Evolutionary conservation across 192 early-diverging fungal genomes (phyloP).

Genomic region (Podila epigama): DNA sequence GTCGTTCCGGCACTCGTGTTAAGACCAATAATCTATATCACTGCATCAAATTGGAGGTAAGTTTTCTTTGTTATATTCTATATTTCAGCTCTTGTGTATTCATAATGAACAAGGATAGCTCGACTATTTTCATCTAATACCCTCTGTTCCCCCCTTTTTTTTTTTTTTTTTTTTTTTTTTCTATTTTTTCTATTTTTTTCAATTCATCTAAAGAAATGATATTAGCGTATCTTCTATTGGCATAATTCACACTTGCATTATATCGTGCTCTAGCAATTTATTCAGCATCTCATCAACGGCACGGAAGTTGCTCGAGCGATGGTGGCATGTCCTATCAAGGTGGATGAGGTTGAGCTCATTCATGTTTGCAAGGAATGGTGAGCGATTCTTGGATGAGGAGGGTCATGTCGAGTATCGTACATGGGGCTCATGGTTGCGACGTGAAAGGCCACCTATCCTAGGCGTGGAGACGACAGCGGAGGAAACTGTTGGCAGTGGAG

Average conservation of each 20-base stretch:
- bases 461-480: slow-evolving; percentile 40
- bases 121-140: slow-evolving; percentile 53
- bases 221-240: too few species aligned
- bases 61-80: slow-evolving; percentile 7
- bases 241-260: too few species aligned
- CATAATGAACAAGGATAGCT: slow-evolving; percentile 28
- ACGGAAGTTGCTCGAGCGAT: slow-evolving; percentile 61
- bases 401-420: slow-evolving; percentile 60
- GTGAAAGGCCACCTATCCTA: slow-evolving; percentile 55
- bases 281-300: slow-evolving; percentile 68
- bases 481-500: slow-evolving; percentile 48
- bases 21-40: background rate
- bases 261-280: slow-evolving; percentile 69
- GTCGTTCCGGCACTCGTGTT: slow-evolving; percentile 58
- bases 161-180: too few species aligned
- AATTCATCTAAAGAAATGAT: too few species aligned
- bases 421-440: slow-evolving; percentile 59
- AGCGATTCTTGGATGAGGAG: slow-evolving; percentile 75
- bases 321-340: slow-evolving; percentile 78
- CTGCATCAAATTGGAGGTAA: slow-evolving; percentile 60
- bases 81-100: background rate
- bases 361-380: slow-evolving; percentile 67
- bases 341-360: slow-evolving; percentile 80
- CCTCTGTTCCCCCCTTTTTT: slow-evolving; percentile 74
- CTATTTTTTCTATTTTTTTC: background rate